phyloP scores from a whole-genome alignment of 805 yeast genomes.

The Candida tammaniensis region DNA sequence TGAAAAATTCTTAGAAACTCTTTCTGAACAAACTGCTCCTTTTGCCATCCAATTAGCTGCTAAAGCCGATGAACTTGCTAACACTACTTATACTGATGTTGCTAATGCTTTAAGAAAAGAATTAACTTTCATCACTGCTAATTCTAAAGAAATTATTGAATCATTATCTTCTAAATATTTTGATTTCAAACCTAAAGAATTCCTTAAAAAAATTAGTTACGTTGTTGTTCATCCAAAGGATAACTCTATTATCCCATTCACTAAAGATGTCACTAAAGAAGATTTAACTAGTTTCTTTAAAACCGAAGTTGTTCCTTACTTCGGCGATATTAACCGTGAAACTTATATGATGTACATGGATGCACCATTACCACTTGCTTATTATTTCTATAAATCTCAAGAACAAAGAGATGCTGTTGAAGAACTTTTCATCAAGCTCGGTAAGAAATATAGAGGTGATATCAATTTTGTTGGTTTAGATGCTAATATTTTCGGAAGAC shows the following conservation, averaged over 20 bases:
- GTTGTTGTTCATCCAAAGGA: slow-evolving; percentile 47
- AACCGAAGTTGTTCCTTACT: slow-evolving; percentile 71
- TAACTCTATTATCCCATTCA: slow-evolving; percentile 47
- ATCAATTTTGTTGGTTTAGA: slow-evolving; percentile 87
- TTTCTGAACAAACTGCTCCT: slow-evolving; percentile 47
- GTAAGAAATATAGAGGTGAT: slow-evolving; percentile 74
- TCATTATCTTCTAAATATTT: slow-evolving; percentile 34
- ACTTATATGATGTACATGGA: slow-evolving; percentile 75
- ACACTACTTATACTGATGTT: slow-evolving; percentile 56
- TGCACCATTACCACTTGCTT: slow-evolving; percentile 75
- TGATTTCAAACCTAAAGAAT: slow-evolving; percentile 28
- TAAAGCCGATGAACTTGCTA: slow-evolving; percentile 26
- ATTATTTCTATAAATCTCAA: slow-evolving; percentile 74
- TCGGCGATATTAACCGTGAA: slow-evolving; percentile 83
- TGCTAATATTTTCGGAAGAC: slow-evolving; percentile 75
- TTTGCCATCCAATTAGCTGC: slow-evolving; percentile 55
- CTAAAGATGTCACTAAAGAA: slow-evolving; percentile 27
- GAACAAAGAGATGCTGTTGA: slow-evolving; percentile 62
- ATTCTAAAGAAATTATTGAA: slow-evolving; percentile 37
- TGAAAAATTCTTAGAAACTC: slow-evolving; percentile 48
- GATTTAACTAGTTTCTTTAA: slow-evolving; percentile 48
- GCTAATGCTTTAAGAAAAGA: slow-evolving; percentile 68
- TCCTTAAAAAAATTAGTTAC: slow-evolving; percentile 21
- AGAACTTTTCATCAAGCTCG: slow-evolving; percentile 55
- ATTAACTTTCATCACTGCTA: slow-evolving; percentile 50